phyloP scores from a whole-genome alignment of 164 flowering plant genomes.

The Kalanchoe fedtschenkoi region DNA sequence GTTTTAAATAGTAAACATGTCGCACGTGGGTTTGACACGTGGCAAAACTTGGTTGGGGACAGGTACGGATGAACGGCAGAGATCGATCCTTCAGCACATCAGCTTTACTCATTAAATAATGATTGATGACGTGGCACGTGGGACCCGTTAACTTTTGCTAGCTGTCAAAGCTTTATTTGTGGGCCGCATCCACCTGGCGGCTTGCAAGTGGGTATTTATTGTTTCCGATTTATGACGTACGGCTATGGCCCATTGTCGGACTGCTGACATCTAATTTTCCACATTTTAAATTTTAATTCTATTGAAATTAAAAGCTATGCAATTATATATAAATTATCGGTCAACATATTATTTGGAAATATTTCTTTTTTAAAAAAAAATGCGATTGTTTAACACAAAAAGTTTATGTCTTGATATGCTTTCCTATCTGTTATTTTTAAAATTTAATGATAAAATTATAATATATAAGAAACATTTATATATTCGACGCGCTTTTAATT shows the following conservation, averaged over 20 bases:
- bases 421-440: too few species aligned
- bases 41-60: not conserved
- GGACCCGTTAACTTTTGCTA: not conserved
- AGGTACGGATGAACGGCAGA: not conserved
- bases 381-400: too few species aligned
- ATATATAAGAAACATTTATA: too few species aligned
- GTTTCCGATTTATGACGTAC: not conserved
- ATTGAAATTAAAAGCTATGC: too few species aligned
- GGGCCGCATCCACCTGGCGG: not conserved
- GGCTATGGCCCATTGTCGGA: not conserved
- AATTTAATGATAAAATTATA: too few species aligned
- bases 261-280: not conserved
- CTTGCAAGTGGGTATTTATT: not conserved
- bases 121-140: not conserved
- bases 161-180: slow-evolving; percentile 6
- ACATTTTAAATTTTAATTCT: too few species aligned
- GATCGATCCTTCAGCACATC: not conserved
- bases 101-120: not conserved
- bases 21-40: not conserved
- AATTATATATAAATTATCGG: too few species aligned
- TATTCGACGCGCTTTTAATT: too few species aligned
- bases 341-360: too few species aligned
- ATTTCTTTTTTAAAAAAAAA: too few species aligned
- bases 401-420: too few species aligned
- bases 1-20: not conserved